These are phyloP conservation scores for Tulasnella sp. DNA, from an alignment of 768 basidiomycete genomes.

Conservation along the genomic window DNA sequence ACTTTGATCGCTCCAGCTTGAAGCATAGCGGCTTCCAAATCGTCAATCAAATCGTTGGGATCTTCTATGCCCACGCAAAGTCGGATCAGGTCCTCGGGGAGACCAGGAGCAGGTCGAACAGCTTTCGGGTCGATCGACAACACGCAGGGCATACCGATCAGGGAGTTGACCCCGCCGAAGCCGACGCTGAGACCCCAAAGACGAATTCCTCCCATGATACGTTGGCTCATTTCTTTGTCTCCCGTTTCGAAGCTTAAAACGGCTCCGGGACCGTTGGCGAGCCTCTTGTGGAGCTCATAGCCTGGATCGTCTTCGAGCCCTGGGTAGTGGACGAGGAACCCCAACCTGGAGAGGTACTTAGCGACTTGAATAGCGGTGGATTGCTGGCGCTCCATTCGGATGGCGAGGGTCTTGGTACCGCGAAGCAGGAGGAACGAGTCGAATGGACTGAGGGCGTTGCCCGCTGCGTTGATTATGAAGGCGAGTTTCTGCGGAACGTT, in stretches of 20 bases:
- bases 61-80: slow-evolving; percentile 99
- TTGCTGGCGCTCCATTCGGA: slow-evolving; percentile 95
- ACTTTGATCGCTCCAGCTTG: slow-evolving; percentile 79
- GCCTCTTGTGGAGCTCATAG: slow-evolving; percentile 82
- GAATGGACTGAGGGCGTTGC: slow-evolving; percentile 91
- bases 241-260: slow-evolving; percentile 94
- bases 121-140: slow-evolving; percentile 99
- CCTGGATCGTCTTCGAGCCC: slow-evolving; percentile 80
- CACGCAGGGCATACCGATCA: slow-evolving; percentile 98
- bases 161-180: slow-evolving; percentile 95
- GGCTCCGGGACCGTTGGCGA: slow-evolving; percentile 87
- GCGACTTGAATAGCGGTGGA: slow-evolving; percentile 78
- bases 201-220: slow-evolving; percentile 85
- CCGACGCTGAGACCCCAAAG: slow-evolving; percentile 98
- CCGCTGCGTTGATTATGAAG: slow-evolving; percentile 88
- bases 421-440: slow-evolving; percentile 95
- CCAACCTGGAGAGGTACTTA: slow-evolving; percentile 74
- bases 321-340: slow-evolving; percentile 90
- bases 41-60: slow-evolving; percentile 85
- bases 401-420: slow-evolving; percentile 91
- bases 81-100: slow-evolving; percentile 98
- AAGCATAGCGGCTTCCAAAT: slow-evolving; percentile 87
- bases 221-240: slow-evolving; percentile 83
- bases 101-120: slow-evolving; percentile 88
- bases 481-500: slow-evolving; percentile 61